A percentile compares a stretch with the other conserved stretches of the same genome.
Evolutionary conservation across 2,329 filamentous ascomycete genomes (phyloP).

Genomic region (Penicillium aurantiogriseum): DNA sequence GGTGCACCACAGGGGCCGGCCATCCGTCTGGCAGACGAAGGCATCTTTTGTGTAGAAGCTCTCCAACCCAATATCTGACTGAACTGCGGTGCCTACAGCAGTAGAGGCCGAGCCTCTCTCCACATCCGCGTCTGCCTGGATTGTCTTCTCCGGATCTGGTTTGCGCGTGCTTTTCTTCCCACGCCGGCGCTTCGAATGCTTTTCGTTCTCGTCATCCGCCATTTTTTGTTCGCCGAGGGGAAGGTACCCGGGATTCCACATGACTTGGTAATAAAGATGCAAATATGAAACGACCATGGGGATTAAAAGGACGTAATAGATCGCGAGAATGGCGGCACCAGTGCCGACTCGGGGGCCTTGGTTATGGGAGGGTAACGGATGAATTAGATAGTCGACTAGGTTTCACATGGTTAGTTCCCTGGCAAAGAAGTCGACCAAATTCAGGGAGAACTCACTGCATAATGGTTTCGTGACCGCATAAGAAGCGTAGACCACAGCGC

Average conservation of each 20-base stretch:
- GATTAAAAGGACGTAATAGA: constrained; percentile 71
- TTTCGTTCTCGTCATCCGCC: constrained; percentile 23
- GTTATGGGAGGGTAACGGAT: constrained; percentile 43
- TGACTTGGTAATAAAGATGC: constrained; percentile 67
- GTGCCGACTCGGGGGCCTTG: constrained; percentile 51
- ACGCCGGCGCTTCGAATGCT: constrained; percentile 19
- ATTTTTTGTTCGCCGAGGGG: constrained; percentile 57
- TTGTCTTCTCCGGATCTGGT: constrained; percentile 25
- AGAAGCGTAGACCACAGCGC: constrained; percentile 65
- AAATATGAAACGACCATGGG: constrained; percentile 67
- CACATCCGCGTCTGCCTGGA: constrained; percentile 24
- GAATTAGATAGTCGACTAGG: constrained; percentile 70
- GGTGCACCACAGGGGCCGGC: constrained; percentile 82
- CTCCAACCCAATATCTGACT: constrained; percentile 67
- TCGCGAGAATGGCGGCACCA: constrained; percentile 66
- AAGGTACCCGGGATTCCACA: constrained; percentile 70
- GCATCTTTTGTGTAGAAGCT: constrained; percentile 77
- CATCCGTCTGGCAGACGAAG: constrained; percentile 80
- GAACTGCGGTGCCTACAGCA: constrained; percentile 26
- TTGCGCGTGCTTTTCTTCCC: constrained; percentile 27
- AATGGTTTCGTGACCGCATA: constrained; percentile 68
- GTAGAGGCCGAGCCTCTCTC: constrained; percentile 28
- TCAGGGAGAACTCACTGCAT: constrained; percentile 57
- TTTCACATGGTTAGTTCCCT: neutral
- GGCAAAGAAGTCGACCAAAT: neutral